Percentiles rank a stretch among this genome's conserved stretches.
phyloP scores from a whole-genome alignment of 495 filamentous ascomycete genomes.

The Chaetomidium leptoderma region DNA sequence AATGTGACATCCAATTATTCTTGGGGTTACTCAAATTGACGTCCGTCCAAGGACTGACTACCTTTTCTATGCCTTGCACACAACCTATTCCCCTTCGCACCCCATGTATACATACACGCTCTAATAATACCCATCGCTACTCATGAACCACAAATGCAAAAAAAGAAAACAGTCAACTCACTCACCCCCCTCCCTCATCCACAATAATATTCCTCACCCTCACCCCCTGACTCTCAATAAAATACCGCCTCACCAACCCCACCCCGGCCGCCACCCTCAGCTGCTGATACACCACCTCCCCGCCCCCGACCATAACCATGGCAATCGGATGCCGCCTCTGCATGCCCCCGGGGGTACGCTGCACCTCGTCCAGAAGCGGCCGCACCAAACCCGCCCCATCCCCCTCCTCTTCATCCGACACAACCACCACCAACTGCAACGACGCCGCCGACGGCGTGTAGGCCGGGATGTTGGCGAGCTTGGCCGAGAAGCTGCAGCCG shows the following conservation, averaged over 20 bases:
- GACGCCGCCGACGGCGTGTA: constrained; percentile 55
- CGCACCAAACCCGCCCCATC: constrained; percentile 37
- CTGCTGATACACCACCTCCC: constrained; percentile 60
- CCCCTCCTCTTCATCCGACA: constrained; percentile 60
- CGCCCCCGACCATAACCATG: constrained; percentile 82
- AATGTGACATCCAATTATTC: too few species aligned
- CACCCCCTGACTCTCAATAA: constrained; percentile 74
- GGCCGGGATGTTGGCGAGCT: constrained; percentile 76
- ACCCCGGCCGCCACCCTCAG: constrained; percentile 57
- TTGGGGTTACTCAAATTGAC: too few species aligned
- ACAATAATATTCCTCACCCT: constrained; percentile 77
- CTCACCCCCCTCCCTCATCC: constrained; percentile 35
- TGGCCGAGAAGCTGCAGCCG: constrained; percentile 77
- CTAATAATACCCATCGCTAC: too few species aligned
- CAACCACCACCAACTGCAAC: constrained; percentile 77
- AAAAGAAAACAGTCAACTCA: background rate
- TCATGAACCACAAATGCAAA: background rate
- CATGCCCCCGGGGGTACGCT: constrained; percentile 67
- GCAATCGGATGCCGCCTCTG: constrained; percentile 67
- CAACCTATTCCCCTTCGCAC: too few species aligned
- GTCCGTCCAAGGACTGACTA: too few species aligned
- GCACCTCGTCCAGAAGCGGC: constrained; percentile 72
- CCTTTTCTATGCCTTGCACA: too few species aligned
- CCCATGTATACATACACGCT: too few species aligned
- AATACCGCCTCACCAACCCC: constrained; percentile 72